Conservation (phyloP, 2,329 filamentous ascomycete genomes). For the Penicillium sp. region DNA sequence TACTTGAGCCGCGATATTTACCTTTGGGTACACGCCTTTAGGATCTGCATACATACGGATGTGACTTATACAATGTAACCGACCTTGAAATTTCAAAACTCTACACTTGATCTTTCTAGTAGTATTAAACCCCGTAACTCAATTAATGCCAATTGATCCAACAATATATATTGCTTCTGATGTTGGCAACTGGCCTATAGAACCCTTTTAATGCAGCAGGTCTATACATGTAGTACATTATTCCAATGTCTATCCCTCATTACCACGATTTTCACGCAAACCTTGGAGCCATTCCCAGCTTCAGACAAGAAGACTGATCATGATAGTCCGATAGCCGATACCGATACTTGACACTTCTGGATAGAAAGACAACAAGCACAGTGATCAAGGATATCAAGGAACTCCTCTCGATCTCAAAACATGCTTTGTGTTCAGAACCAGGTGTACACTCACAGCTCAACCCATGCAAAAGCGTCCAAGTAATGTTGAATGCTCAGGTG, state of each 20-base stretch:
- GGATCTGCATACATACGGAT: background rate
- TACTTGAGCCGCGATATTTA: background rate
- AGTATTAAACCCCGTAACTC: background rate
- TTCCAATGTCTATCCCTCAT: background rate
- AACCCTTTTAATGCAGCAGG: background rate
- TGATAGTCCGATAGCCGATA: background rate
- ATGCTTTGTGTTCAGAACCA: background rate
- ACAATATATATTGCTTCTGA: background rate
- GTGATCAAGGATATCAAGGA: background rate
- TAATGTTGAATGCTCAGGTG: background rate
- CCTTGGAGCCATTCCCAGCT: background rate
- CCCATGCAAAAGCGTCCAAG: background rate
- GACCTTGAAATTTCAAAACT: background rate
- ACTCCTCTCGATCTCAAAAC: background rate
- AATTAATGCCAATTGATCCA: background rate
- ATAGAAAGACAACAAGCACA: background rate
- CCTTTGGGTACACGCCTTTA: background rate
- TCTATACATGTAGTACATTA: background rate
- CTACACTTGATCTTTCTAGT: background rate
- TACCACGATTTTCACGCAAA: background rate
- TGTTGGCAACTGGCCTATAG: background rate
- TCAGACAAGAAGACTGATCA: background rate
- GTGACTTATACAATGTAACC: background rate
- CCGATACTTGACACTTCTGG: background rate
- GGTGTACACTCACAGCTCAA: background rate